phyloP scores from a whole-genome alignment of 768 basidiomycete genomes.

The Pulveroboletus sp. region DNA sequence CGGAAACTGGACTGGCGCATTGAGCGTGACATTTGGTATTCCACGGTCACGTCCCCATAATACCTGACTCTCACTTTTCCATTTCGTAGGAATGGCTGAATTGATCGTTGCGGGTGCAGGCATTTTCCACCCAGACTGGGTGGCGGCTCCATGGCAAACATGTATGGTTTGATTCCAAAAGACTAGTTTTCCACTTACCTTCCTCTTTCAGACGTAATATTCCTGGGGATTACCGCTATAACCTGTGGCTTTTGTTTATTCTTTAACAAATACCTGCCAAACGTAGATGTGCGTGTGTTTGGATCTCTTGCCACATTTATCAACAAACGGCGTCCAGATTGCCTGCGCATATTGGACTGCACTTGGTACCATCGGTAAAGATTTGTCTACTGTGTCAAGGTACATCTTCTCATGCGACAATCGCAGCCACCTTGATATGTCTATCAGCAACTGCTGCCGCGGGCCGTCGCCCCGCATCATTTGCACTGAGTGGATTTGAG shows the following conservation, averaged over 20 bases:
- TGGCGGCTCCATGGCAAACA: conserved; percentile 57
- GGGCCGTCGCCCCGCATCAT: conserved; percentile 53
- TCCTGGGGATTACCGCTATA: conserved; percentile 49
- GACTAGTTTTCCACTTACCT: background rate
- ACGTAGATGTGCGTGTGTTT: conserved; percentile 42
- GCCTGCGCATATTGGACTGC: conserved; percentile 64
- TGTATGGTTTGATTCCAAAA: conserved; percentile 32
- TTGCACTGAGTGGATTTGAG: conserved; percentile 58
- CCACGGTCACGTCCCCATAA: background rate
- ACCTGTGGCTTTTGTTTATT: conserved; percentile 54
- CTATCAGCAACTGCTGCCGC: conserved; percentile 55
- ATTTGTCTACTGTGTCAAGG: background rate
- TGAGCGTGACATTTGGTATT: conserved; percentile 61
- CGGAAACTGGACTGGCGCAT: conserved; percentile 66
- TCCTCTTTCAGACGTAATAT: conserved; percentile 46
- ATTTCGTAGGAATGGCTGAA: conserved; percentile 48
- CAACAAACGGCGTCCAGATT: conserved; percentile 35
- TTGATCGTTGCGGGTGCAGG: conserved; percentile 56
- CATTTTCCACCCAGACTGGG: conserved; percentile 58
- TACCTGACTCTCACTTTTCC: background rate
- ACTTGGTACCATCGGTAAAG: conserved; percentile 52
- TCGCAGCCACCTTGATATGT: conserved; percentile 52
- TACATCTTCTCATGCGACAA: conserved; percentile 10
- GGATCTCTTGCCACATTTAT: background rate
- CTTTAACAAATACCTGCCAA: conserved; percentile 48